Evolutionary conservation across 768 basidiomycete genomes (phyloP).

Genomic region (Cystofilobasidium ferigula): DNA sequence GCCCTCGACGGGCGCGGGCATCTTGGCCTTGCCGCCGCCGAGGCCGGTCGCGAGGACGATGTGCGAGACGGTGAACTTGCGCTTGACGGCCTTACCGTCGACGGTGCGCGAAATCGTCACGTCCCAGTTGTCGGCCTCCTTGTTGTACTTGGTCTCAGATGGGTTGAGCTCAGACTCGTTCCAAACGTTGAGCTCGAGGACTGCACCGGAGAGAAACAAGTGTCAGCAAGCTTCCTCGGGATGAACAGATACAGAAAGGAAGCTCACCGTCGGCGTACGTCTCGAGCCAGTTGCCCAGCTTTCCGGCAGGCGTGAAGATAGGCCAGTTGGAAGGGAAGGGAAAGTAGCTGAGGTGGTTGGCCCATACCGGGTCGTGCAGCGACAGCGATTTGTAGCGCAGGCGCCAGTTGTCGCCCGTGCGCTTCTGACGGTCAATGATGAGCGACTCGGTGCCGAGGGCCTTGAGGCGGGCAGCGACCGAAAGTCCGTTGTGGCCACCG

Average conservation of each 20-base stretch:
- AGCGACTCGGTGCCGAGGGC: conserved; percentile 48
- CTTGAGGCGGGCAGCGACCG: conserved; percentile 55
- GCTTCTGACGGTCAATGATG: conserved; percentile 52
- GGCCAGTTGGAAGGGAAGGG: conserved; percentile 53
- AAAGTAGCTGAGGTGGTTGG: conserved; percentile 50
- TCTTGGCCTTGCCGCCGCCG: conserved; percentile 43
- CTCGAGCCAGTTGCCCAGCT: conserved; percentile 60
- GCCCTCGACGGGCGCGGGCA: conserved; percentile 43
- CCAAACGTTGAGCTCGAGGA: conserved; percentile 57
- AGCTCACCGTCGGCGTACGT: conserved; percentile 25
- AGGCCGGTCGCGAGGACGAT: conserved; percentile 49
- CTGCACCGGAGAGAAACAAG: conserved; percentile 38
- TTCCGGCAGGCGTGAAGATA: conserved; percentile 49
- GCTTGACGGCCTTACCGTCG: conserved; percentile 30
- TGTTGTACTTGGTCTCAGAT: conserved; percentile 29
- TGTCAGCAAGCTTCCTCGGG: conserved; percentile 29
- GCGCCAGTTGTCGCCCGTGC: conserved; percentile 49
- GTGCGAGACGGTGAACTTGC: conserved; percentile 41
- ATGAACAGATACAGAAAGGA: background rate
- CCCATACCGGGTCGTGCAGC: conserved; percentile 58
- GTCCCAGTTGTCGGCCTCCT: conserved; percentile 38
- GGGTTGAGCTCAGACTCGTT: conserved; percentile 36
- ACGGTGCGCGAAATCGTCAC: conserved; percentile 28
- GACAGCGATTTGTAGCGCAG: conserved; percentile 53
- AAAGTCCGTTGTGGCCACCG: conserved; percentile 56